Base-by-base conservation (phyloP, 305 asterid genomes). In the Fraxinus sp. region DNA sequence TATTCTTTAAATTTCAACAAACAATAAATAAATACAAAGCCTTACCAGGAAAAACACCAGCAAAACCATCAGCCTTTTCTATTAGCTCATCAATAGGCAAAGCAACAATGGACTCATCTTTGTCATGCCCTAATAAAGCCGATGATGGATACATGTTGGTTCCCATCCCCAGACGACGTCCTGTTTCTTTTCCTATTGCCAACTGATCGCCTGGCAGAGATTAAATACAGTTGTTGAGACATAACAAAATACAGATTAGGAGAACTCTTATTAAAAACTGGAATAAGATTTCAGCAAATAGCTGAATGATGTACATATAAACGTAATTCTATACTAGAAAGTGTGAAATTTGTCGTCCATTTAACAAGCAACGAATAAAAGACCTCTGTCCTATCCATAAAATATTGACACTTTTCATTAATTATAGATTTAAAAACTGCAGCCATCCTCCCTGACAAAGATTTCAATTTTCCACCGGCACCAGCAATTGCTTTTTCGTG, bases 61-160 rank as follows among this genome's bases (percentile, higher is more conserved):
- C 97, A 85, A 93, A 92, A 35, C 97, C 97, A 85, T 93, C 97
- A 77, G 97, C 97, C 86, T 94, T 90, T 79, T 91, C 97, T 66
- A 94, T 91, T 79, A 94, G 84, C 82, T 92, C 95, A 77, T 94
- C 96, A 64, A 93, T 77, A 10, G 95, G 95, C 89, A 94, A 70
- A 83, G 93, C 86, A 83, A 80, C 86, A 81, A 94, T 87, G 13
- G 95, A 90, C 82, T 91, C 94, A 22, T 94, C 94, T 82, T 90
- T 93, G 89, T 87, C 79, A 71, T 88, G 90, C 62, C 98, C 95
- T 32, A 92, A 80, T 75, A 91, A 85, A 84, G 97, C 77, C 73
- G 95, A 89, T 52, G 95, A 87, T 80, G 96, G 96, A 82, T 92
- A 92, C 98, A 91, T 92, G 87, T 92, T 94, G 81, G 93, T 92